A percentile compares a stretch with the other conserved stretches of the same genome.
These are phyloP conservation scores for Persicaria tinctoria DNA, from an alignment of 148 eudicot genomes.

Conservation along the genomic window DNA sequence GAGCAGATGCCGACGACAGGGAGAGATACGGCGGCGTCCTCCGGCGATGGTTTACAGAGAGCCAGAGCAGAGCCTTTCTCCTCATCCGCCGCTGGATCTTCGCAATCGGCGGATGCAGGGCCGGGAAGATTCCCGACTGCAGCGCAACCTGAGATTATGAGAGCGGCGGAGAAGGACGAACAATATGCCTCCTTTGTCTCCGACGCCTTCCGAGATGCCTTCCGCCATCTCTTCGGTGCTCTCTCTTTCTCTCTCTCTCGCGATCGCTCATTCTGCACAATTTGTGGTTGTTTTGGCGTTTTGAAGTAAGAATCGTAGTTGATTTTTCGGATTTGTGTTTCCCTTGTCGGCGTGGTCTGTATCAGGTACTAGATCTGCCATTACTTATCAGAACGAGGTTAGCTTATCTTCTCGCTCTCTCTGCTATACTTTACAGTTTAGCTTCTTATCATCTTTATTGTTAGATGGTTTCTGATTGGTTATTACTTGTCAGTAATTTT, in stretches of 20 bases:
- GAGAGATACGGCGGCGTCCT: not conserved
- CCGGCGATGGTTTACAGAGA: conserved; percentile 8
- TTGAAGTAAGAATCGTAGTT: not conserved
- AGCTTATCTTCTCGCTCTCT: conserved; percentile 9
- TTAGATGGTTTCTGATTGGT: not conserved
- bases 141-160: conserved; percentile 95
- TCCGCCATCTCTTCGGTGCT: conserved; percentile 91
- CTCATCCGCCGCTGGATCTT: not conserved
- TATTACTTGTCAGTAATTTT: not conserved
- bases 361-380: conserved; percentile 82
- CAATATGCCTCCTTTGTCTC: conserved; percentile 89
- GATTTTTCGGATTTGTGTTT: not conserved
- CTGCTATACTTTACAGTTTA: not conserved
- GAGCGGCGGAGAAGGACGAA: conserved; percentile 97
- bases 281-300: not conserved
- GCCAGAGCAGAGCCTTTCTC: conserved; percentile 5
- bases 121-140: conserved; percentile 59
- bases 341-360: not conserved
- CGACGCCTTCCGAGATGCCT: conserved; percentile 94
- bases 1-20: conserved; percentile 8
- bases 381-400: conserved; percentile 85
- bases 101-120: conserved; percentile 7
- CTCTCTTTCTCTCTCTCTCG: no score
- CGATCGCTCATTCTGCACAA: not conserved
- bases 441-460: not conserved